Conservation (phyloP, 2,329 filamentous ascomycete genomes). For the Paraphaeosphaeria minitans region DNA sequence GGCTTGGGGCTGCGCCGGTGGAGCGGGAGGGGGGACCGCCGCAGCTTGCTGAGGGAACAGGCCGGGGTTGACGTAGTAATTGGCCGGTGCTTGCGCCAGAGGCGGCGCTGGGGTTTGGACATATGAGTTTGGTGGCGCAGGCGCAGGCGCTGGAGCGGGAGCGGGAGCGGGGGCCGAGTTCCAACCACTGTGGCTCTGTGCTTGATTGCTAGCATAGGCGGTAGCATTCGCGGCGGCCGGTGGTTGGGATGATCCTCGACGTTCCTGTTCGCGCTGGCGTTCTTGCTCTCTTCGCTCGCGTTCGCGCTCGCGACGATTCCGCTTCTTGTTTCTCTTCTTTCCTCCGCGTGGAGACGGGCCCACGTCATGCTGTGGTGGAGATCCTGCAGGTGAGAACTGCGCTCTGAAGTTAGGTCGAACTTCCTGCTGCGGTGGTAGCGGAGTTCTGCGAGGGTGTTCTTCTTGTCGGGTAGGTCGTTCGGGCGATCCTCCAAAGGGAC, state of each 20-base stretch:
- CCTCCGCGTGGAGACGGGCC: constrained; percentile 28
- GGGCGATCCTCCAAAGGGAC: constrained; percentile 25
- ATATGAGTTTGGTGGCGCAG: constrained; percentile 21
- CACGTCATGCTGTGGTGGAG: constrained; percentile 31
- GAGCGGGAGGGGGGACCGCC: constrained; percentile 11
- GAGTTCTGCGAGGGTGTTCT: constrained; percentile 28
- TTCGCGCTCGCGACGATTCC: constrained; percentile 27
- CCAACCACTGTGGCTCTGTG: constrained; percentile 12
- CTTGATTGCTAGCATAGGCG: constrained; percentile 19
- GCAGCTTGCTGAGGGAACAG: constrained; percentile 30
- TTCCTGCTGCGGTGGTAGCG: constrained; percentile 20
- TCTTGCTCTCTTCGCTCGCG: constrained; percentile 5
- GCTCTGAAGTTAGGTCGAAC: constrained; percentile 15
- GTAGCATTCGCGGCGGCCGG: constrained; percentile 20
- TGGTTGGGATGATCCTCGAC: constrained; percentile 23
- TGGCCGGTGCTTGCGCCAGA: constrained; percentile 25
- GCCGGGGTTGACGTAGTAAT: constrained; percentile 43
- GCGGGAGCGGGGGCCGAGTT: constrained; percentile 24
- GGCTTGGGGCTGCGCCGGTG: constrained; percentile 13
- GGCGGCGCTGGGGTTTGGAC: constrained; percentile 20
- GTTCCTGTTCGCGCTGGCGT: constrained; percentile 23
- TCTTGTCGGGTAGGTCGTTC: constrained; percentile 33
- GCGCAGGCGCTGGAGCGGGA: too few species aligned
- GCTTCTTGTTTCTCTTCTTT: constrained; percentile 41
- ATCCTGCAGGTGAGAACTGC: constrained; percentile 31